Evolutionary conservation across 2,329 filamentous ascomycete genomes (phyloP).

Genomic region (Alternaria arbusti): DNA sequence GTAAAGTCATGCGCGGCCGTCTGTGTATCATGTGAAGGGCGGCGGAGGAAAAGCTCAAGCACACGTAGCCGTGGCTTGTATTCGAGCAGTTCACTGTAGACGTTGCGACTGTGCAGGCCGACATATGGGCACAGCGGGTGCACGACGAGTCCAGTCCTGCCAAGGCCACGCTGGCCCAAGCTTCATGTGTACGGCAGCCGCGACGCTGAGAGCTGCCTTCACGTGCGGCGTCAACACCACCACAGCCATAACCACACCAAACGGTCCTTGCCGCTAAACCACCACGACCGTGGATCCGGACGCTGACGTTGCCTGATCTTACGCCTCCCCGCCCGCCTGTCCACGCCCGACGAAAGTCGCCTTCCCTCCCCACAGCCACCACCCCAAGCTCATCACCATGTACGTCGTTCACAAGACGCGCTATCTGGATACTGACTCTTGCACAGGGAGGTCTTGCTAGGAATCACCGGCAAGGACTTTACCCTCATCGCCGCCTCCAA

Average conservation of each 20-base stretch:
- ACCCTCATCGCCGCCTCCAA: conserved; percentile 97
- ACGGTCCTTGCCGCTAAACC: background rate
- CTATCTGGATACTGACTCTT: conserved; percentile 22
- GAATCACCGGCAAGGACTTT: conserved; percentile 99
- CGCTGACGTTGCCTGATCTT: background rate
- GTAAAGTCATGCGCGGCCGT: background rate
- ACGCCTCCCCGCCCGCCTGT: background rate
- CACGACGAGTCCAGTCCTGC: conserved; percentile 2
- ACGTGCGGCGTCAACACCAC: background rate
- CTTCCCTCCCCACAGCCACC: conserved; percentile 8
- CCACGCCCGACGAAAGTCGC: background rate
- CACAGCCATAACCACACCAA: background rate
- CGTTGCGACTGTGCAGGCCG: background rate
- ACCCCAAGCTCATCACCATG: conserved; percentile 37
- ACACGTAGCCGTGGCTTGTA: background rate
- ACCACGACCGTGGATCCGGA: background rate
- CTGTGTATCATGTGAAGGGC: background rate
- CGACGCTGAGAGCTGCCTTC: conserved; percentile 25
- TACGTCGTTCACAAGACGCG: conserved; percentile 21
- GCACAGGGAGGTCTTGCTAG: conserved; percentile 91
- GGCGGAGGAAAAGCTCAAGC: background rate
- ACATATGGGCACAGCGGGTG: background rate
- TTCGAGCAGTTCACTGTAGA: background rate
- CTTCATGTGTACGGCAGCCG: conserved; percentile 13
- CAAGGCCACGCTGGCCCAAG: conserved; percentile 11